Percentiles rank a stretch among this genome's conserved stretches.
These are phyloP conservation scores for Eucalyptus polybractea DNA, from an alignment of 345 rosid genomes.

Conservation along the genomic window DNA sequence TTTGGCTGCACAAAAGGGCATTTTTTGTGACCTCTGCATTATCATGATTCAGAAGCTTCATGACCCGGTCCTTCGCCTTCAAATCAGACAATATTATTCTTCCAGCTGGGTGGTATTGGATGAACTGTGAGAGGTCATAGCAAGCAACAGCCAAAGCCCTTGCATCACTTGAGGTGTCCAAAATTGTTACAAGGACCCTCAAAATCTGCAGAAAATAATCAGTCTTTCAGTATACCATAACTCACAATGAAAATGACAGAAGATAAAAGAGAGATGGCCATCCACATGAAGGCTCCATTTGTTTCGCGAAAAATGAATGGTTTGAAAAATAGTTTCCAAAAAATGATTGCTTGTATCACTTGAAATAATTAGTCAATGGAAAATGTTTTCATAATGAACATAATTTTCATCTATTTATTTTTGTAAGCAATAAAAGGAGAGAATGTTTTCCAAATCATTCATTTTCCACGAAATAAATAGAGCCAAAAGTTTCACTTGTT, in stretches of 20 bases:
- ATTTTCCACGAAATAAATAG: background rate
- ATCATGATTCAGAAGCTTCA: conserved; percentile 43
- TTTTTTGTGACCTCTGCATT: conserved; percentile 35
- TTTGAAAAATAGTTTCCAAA: background rate
- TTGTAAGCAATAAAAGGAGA: background rate
- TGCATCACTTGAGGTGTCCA: conserved; percentile 85
- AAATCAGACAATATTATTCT: conserved; percentile 74
- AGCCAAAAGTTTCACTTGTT: background rate
- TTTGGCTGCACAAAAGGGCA: conserved; percentile 32
- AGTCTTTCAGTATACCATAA: background rate
- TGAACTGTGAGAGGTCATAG: conserved; percentile 92
- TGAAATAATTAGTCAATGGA: background rate
- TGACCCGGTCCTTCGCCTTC: conserved; percentile 72
- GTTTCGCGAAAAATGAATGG: background rate
- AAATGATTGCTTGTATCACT: background rate
- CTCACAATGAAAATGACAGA: background rate
- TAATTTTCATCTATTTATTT: background rate
- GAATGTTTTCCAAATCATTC: background rate
- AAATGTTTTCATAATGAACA: background rate
- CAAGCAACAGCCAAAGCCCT: conserved; percentile 87
- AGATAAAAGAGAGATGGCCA: background rate
- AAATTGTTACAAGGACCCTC: conserved; percentile 79
- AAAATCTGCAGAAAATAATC: conserved; percentile 39
- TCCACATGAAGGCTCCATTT: background rate
- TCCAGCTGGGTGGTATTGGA: conserved; percentile 90